Conservation (phyloP, 257 asterid species). For the Ophiorrhiza pumila region DNA sequence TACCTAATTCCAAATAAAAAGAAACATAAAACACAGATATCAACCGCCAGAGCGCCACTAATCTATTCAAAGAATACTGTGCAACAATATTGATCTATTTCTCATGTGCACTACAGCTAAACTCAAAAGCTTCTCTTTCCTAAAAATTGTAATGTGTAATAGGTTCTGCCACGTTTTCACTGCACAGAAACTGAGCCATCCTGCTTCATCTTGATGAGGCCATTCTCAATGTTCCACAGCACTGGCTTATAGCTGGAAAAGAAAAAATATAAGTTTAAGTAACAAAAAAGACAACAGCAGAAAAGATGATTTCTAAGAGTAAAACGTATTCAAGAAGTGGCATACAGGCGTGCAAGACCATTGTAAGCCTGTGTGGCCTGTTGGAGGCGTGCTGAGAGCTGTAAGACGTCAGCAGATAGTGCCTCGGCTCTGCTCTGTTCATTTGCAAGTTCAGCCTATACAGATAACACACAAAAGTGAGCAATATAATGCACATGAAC, state of each 20-base stretch:
- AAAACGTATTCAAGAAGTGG: slow-evolving; percentile 7
- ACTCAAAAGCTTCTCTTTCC: neutral
- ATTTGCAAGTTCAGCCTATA: slow-evolving; percentile 62
- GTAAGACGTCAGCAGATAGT: slow-evolving; percentile 73
- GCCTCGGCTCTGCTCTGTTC: slow-evolving; percentile 86
- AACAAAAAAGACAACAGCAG: neutral
- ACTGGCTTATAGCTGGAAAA: slow-evolving; percentile 72
- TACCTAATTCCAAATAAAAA: neutral
- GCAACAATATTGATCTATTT: neutral
- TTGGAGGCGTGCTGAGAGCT: slow-evolving; percentile 79
- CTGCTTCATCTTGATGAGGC: slow-evolving; percentile 78
- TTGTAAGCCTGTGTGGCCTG: slow-evolving; percentile 72
- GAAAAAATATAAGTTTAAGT: slow-evolving; percentile 4
- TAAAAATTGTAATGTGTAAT: neutral
- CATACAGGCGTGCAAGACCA: slow-evolving; percentile 79
- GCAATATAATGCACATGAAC: neutral
- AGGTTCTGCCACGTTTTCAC: slow-evolving; percentile 13
- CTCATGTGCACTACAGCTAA: neutral
- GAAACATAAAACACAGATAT: neutral
- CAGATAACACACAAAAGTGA: slow-evolving; percentile 9
- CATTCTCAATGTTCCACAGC: slow-evolving; percentile 65
- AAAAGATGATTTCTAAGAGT: slow-evolving; percentile 6
- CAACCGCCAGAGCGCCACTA: neutral
- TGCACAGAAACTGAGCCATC: slow-evolving; percentile 52
- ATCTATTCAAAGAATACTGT: neutral